Conservation (phyloP, 2,329 filamentous ascomycete genomes). For the Aspergillus puulaauensis region DNA sequence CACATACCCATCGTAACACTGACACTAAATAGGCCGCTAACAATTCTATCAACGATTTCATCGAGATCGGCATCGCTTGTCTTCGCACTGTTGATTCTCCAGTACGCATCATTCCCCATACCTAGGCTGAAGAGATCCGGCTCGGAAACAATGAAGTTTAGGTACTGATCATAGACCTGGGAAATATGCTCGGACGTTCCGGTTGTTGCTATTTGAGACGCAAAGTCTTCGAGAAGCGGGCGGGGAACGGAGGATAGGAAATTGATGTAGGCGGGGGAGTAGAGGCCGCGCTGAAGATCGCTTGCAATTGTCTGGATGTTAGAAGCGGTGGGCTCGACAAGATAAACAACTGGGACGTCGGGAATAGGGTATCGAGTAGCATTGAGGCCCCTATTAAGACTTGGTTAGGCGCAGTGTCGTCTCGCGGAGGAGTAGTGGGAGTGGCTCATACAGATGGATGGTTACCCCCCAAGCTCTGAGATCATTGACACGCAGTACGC, state of each 20-base stretch:
- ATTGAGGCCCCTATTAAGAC: constrained; percentile 66
- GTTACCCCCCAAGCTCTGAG: constrained; percentile 92
- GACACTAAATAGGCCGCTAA: constrained; percentile 95
- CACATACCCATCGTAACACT: constrained; percentile 89
- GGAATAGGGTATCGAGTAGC: constrained; percentile 84
- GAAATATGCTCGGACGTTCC: constrained; percentile 87
- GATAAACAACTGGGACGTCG: constrained; percentile 92
- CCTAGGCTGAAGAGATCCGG: constrained; percentile 93
- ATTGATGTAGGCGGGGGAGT: constrained; percentile 93
- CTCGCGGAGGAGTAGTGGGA: constrained; percentile 17
- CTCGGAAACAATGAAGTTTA: constrained; percentile 96
- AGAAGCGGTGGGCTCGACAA: constrained; percentile 81
- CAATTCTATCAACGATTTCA: constrained; percentile 81
- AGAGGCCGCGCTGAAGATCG: constrained; percentile 83
- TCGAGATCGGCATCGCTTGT: constrained; percentile 91
- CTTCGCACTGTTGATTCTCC: constrained; percentile 90
- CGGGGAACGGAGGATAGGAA: constrained; percentile 92
- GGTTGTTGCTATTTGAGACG: constrained; percentile 77
- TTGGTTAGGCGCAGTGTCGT: constrained; percentile 15
- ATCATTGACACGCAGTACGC: constrained; percentile 90
- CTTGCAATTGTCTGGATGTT: constrained; percentile 81
- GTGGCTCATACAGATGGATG: constrained; percentile 73
- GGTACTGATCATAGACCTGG: constrained; percentile 92
- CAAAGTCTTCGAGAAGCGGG: constrained; percentile 91
- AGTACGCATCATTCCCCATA: constrained; percentile 91